Evolutionary conservation across 805 yeast genomes (phyloP).

Genomic region (Cyberlindnera petersonii): DNA sequence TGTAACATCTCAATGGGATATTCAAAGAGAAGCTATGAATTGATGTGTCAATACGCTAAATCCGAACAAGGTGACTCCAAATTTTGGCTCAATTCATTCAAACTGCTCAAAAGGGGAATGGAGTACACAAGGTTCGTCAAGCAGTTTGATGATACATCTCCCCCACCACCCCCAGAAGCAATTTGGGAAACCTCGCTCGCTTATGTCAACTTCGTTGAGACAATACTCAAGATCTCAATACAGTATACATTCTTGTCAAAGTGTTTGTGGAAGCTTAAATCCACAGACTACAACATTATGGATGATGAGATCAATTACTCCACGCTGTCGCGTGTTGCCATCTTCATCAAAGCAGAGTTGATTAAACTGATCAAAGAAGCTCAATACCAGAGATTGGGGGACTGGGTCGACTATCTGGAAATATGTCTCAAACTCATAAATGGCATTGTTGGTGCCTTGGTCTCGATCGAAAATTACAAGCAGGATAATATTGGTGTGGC

Average conservation of each 20-base stretch:
- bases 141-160: neutral
- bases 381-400: neutral
- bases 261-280: conserved; percentile 25
- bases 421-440: conserved; percentile 32
- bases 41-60: conserved; percentile 3
- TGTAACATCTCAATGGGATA: conserved; percentile 15
- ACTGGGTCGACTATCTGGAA: conserved; percentile 16
- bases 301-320: conserved; percentile 31
- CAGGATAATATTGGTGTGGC: conserved; percentile 43
- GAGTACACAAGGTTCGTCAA: conserved; percentile 16
- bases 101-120: conserved; percentile 20
- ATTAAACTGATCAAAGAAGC: conserved; percentile 9
- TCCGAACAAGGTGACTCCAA: neutral
- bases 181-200: conserved; percentile 11
- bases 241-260: conserved; percentile 31
- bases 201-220: conserved; percentile 11
- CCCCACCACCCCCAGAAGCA: no score
- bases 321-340: conserved; percentile 42
- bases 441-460: conserved; percentile 43
- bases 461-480: conserved; percentile 43
- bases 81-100: conserved; percentile 19
- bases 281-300: conserved; percentile 23
- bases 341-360: conserved; percentile 35
- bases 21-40: conserved; percentile 13
- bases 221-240: conserved; percentile 21